These are phyloP conservation scores for Colletotrichum sp. DNA, from an alignment of 2,329 filamentous ascomycete species.

Conservation along the genomic window DNA sequence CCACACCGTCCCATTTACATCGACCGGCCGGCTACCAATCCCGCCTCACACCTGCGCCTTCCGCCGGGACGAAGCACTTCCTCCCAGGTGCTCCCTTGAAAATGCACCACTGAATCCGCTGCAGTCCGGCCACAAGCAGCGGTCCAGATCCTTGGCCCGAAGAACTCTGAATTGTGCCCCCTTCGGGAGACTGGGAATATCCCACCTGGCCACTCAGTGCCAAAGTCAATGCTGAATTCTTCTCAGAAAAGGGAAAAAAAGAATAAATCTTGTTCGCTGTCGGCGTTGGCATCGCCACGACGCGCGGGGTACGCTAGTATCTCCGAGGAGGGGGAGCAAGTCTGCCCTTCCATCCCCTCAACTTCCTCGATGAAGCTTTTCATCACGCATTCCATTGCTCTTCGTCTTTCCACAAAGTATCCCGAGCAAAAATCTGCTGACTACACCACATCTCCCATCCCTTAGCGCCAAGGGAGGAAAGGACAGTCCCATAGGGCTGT, in stretches of 20 bases:
- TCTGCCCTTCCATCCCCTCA: neutral
- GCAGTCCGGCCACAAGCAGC: neutral
- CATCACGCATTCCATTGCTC: neutral
- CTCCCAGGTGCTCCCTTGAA: neutral
- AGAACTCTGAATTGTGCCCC: neutral
- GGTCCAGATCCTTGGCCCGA: neutral
- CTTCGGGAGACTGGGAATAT: rapidly evolving
- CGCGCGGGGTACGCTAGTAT: neutral
- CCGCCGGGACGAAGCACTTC: neutral
- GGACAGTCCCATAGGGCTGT: neutral
- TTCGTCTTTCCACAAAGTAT: neutral
- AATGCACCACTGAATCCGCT: neutral
- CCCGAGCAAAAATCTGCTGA: neutral
- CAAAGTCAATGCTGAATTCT: neutral
- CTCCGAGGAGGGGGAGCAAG: neutral
- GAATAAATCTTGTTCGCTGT: neutral
- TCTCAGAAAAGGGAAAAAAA: neutral
- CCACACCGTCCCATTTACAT: neutral
- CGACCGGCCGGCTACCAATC: neutral
- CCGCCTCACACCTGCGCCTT: neutral
- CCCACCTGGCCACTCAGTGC: rapidly evolving
- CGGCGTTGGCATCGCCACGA: neutral
- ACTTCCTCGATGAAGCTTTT: neutral
- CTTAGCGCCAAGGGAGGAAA: neutral
- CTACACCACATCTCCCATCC: neutral